Percentiles rank a stretch among this genome's conserved stretches.
Conservation (phyloP, 1,284 basidiomycete genomes). For the Xerocomus alliaceus region DNA sequence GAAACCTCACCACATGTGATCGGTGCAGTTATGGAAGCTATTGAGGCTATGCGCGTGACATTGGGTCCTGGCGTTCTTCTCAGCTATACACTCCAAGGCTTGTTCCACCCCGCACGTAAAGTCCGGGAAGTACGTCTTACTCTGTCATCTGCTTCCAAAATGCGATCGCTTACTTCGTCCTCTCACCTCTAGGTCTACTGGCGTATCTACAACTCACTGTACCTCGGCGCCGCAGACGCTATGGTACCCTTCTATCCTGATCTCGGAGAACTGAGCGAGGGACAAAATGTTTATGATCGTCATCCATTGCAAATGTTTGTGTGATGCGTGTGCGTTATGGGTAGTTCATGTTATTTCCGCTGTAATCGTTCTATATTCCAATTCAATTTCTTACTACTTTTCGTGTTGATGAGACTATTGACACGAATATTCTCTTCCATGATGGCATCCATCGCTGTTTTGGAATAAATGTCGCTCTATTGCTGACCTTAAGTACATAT, state of each 20-base stretch:
- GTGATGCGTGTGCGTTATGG: conserved; percentile 40
- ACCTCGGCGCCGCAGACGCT: conserved; percentile 87
- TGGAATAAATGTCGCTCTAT: no score
- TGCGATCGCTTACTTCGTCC: not conserved
- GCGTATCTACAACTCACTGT: conserved; percentile 90
- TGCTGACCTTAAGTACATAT: no score
- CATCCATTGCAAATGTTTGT: conserved; percentile 86
- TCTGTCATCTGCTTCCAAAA: conserved; percentile 12
- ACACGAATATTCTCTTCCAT: no score
- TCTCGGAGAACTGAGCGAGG: conserved; percentile 84
- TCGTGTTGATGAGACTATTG: no score
- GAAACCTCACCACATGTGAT: conserved; percentile 99
- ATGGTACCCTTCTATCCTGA: conserved; percentile 96
- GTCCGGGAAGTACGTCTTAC: conserved; percentile 81
- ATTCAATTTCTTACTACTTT: not conserved
- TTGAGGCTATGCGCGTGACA: conserved; percentile 96
- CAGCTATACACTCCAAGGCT: conserved; percentile 88
- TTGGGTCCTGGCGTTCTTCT: conserved; percentile 93
- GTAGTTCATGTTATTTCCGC: conserved; percentile 6
- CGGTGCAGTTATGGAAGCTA: conserved; percentile 93
- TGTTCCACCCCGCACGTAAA: conserved; percentile 95
- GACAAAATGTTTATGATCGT: conserved; percentile 87
- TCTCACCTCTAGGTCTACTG: conserved; percentile 67
- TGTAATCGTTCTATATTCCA: conserved; percentile 13
- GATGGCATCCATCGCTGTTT: no score